Conservation (phyloP, 2,329 filamentous ascomycete species). For the Remersonia thermophila region DNA sequence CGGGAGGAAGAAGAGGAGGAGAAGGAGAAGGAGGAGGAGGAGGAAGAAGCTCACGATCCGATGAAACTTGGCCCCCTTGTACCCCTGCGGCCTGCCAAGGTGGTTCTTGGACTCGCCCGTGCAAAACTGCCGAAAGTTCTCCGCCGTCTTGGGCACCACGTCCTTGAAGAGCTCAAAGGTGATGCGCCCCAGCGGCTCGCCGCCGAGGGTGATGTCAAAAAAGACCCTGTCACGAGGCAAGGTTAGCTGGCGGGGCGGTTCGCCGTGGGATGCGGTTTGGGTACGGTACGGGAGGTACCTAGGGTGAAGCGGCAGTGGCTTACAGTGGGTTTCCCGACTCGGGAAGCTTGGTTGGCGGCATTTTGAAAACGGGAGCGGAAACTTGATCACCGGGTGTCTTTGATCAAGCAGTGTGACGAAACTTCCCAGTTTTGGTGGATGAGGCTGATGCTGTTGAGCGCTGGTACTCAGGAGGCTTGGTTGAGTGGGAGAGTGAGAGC, state of each 20-base stretch:
- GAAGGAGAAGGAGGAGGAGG: conserved; percentile 1
- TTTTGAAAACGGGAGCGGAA: too few relatives aligned
- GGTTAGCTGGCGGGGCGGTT: too few relatives aligned
- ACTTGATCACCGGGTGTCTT: too few relatives aligned
- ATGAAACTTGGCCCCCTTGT: conserved; percentile 91
- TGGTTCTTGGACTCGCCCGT: conserved; percentile 80
- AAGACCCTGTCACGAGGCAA: conserved; percentile 18
- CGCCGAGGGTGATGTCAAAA: conserved; percentile 50
- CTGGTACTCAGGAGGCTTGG: too few relatives aligned
- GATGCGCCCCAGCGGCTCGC: conserved; percentile 73
- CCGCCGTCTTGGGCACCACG: conserved; percentile 73
- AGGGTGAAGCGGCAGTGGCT: conserved; percentile 4
- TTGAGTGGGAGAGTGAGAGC: too few relatives aligned
- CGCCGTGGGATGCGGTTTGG: too few relatives aligned
- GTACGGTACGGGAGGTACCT: background rate
- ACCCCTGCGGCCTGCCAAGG: conserved; percentile 71
- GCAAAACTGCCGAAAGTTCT: conserved; percentile 96
- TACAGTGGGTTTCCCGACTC: conserved; percentile 20
- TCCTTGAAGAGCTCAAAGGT: conserved; percentile 86
- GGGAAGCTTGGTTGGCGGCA: conserved; percentile 18
- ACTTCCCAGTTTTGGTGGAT: too few relatives aligned
- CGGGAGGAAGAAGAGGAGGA: background rate
- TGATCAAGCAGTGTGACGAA: too few relatives aligned
- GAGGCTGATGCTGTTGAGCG: too few relatives aligned
- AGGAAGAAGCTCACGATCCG: conserved; percentile 55